Percentiles rank a stretch among this genome's conserved stretches.
Evolutionary conservation across 2,329 filamentous ascomycete species (phyloP).

Genomic region (Nigrospora osmanthi): DNA sequence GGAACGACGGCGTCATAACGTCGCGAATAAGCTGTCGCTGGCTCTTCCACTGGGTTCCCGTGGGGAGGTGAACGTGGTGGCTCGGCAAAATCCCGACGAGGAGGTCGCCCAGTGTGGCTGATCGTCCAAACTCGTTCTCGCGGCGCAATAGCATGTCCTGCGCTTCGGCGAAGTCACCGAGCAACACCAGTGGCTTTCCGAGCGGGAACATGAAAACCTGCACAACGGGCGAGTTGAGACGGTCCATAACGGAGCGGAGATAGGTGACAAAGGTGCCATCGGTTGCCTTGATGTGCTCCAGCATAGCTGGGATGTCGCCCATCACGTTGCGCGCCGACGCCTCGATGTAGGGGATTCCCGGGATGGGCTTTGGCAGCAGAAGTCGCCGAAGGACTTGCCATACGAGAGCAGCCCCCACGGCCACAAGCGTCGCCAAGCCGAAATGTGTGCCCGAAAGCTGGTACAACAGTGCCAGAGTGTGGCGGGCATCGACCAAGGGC

Average conservation of each 20-base stretch:
- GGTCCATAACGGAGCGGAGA: not conserved
- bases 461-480: too few species aligned
- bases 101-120: not conserved
- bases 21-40: not conserved
- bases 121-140: constrained; percentile 6
- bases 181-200: constrained; percentile 2
- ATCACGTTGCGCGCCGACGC: constrained; percentile 3
- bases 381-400: too few species aligned
- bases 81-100: not conserved
- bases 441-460: too few species aligned
- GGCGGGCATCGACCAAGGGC: too few species aligned
- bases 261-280: not conserved
- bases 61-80: not conserved
- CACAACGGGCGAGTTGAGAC: constrained; percentile 1
- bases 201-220: constrained; percentile 9
- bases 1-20: constrained; percentile 3
- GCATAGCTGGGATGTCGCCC: constrained; percentile 5
- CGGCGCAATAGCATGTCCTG: constrained; percentile 8
- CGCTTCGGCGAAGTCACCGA: constrained; percentile 6
- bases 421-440: too few species aligned
- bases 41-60: not conserved
- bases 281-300: not conserved
- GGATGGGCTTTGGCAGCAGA: constrained; percentile 7
- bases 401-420: too few species aligned
- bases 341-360: constrained; percentile 8